Evolutionary conservation across 345 rosid species (phyloP).

Genomic region (Ceriops decandra): DNA sequence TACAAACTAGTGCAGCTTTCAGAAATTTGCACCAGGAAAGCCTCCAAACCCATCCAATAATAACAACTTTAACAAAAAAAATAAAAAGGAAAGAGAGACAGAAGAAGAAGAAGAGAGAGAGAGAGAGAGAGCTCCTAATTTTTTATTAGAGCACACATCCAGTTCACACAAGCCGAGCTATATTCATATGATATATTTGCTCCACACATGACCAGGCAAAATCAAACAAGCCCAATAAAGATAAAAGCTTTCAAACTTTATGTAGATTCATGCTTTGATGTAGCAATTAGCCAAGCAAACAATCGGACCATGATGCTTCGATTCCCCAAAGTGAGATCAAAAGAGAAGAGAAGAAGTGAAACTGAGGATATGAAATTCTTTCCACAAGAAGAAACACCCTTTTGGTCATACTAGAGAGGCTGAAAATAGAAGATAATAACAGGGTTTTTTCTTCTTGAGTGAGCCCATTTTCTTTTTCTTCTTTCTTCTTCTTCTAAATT

Average conservation of each 20-base stretch:
- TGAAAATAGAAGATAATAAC: not conserved
- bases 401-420: not conserved
- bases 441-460: conserved; percentile 45
- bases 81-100: not conserved
- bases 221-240: conserved; percentile 3
- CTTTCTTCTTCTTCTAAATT: conserved; percentile 13
- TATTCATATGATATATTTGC: not conserved
- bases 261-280: conserved; percentile 7
- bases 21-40: conserved; percentile 17
- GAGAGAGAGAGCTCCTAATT: not conserved
- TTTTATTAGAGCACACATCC: not conserved
- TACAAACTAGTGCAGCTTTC: conserved; percentile 2
- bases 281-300: conserved; percentile 24
- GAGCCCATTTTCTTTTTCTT: conserved; percentile 27
- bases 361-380: conserved; percentile 6
- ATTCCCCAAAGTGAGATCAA: conserved; percentile 42
- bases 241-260: conserved; percentile 1
- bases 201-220: not conserved
- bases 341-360: conserved; percentile 11
- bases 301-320: conserved; percentile 66
- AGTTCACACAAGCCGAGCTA: conserved; percentile 8
- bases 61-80: not conserved
- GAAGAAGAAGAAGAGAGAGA: not conserved
- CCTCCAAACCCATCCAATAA: conserved; percentile 3
- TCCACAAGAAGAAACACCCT: conserved; percentile 18